phyloP scores from a whole-genome alignment of 2,329 filamentous ascomycete genomes.

The Juglanconis oblonga region DNA sequence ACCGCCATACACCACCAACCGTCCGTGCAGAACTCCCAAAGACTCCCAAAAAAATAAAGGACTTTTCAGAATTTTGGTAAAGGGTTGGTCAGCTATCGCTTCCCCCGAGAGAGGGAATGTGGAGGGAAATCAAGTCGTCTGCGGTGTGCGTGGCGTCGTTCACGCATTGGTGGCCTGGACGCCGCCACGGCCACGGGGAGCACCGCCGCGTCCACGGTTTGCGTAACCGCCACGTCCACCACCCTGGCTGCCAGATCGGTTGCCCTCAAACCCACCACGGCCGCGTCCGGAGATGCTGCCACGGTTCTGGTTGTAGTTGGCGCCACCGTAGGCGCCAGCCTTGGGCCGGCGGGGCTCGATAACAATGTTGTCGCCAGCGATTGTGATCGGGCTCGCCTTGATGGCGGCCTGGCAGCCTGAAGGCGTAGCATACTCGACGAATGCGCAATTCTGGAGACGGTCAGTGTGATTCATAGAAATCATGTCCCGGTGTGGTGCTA shows the following conservation, averaged over 20 bases:
- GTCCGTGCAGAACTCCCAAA: constrained; percentile 19
- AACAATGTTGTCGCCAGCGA: constrained; percentile 77
- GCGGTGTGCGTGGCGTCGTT: constrained; percentile 16
- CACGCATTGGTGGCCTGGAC: constrained; percentile 51
- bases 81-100: constrained; percentile 5
- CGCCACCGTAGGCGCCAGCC: constrained; percentile 65
- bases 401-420: constrained; percentile 82
- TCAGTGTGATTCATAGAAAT: constrained; percentile 21
- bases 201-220: constrained; percentile 56
- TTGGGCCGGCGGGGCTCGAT: constrained; percentile 89
- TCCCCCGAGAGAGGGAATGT: neutral
- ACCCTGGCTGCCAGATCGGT: constrained; percentile 58
- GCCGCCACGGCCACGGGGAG: constrained; percentile 62
- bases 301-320: constrained; percentile 61
- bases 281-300: constrained; percentile 61
- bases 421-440: constrained; percentile 83
- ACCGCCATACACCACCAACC: constrained; percentile 18
- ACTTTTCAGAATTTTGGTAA: constrained; percentile 13
- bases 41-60: constrained; percentile 13
- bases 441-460: constrained; percentile 78
- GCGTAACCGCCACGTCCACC: constrained; percentile 68
- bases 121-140: neutral
- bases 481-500: neutral
- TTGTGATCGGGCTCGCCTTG: constrained; percentile 77
- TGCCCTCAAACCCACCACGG: constrained; percentile 62